Conservation (phyloP, 192 early-diverging fungal species). For the Podila epigama region DNA sequence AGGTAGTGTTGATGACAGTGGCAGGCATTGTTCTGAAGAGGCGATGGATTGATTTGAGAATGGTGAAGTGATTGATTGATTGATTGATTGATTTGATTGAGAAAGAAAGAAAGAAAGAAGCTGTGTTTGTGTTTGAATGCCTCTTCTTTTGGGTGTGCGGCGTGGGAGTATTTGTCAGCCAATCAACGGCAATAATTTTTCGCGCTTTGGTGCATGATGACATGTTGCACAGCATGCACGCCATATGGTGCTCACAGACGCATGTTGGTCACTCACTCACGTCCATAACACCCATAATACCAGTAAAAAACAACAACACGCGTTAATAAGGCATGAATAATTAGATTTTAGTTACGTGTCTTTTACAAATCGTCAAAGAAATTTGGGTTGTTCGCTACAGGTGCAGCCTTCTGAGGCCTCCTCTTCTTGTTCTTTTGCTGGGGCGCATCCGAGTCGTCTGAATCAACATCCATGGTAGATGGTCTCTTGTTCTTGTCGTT, state of each 20-base stretch:
- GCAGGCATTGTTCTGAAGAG: constrained; percentile 25
- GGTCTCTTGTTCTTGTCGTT: constrained; percentile 22
- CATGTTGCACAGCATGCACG: too few relatives aligned
- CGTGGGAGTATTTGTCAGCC: too few relatives aligned
- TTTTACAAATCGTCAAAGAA: constrained; percentile 46
- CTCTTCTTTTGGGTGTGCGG: not conserved
- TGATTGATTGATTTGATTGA: not conserved
- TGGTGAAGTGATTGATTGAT: not conserved
- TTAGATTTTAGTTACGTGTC: too few relatives aligned
- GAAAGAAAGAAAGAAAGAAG: not conserved
- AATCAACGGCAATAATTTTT: too few relatives aligned
- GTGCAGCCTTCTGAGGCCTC: constrained; percentile 36
- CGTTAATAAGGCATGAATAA: too few relatives aligned
- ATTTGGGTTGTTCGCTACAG: constrained; percentile 13
- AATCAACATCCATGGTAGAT: constrained; percentile 38
- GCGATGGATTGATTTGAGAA: not conserved
- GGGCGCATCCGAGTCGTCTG: constrained; percentile 47
- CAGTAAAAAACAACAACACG: too few relatives aligned
- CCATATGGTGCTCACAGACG: too few relatives aligned
- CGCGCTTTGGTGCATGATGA: too few relatives aligned
- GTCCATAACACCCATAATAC: too few relatives aligned
- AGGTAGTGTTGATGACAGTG: constrained; percentile 18
- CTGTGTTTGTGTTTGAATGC: not conserved
- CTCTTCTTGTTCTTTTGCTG: constrained; percentile 24
- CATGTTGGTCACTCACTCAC: too few relatives aligned